A percentile compares a stretch with the other conserved stretches of the same genome.
These are phyloP conservation scores for Entamoeba dispar DNA, from an alignment of 208 protist species.

Conservation along the genomic window DNA sequence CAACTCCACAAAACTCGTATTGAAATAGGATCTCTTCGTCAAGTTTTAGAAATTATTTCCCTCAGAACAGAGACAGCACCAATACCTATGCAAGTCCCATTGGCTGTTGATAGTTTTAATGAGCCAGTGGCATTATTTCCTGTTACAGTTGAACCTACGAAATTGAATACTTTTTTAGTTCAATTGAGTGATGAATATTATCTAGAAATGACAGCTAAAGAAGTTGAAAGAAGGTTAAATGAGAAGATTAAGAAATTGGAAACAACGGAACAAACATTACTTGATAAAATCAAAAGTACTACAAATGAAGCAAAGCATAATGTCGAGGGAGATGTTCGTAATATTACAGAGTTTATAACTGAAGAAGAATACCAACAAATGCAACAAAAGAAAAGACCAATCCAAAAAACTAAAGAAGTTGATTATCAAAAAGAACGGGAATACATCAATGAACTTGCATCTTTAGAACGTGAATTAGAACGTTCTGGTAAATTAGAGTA, in stretches of 20 bases:
- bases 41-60: not conserved
- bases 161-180: not conserved
- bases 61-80: not conserved
- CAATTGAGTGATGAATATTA: not conserved
- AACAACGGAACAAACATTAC: not conserved
- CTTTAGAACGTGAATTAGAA: not conserved
- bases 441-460: not conserved
- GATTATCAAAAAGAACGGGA: not conserved
- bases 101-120: not conserved
- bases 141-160: not conserved
- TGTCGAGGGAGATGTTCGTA: not conserved
- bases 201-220: not conserved
- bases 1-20: not conserved
- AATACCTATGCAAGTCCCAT: not conserved
- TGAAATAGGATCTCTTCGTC: not conserved
- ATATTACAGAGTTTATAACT: not conserved
- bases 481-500: not conserved
- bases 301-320: not conserved
- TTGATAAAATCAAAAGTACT: not conserved
- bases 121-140: not conserved
- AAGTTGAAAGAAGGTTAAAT: not conserved
- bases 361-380: not conserved
- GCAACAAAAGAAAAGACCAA: not conserved
- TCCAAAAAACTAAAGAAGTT: not conserved
- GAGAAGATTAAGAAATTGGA: not conserved